Percentiles rank a stretch among this genome's conserved stretches.
Evolutionary conservation across 2,329 filamentous ascomycete genomes (phyloP).

Genomic region (Exophiala sp.): DNA sequence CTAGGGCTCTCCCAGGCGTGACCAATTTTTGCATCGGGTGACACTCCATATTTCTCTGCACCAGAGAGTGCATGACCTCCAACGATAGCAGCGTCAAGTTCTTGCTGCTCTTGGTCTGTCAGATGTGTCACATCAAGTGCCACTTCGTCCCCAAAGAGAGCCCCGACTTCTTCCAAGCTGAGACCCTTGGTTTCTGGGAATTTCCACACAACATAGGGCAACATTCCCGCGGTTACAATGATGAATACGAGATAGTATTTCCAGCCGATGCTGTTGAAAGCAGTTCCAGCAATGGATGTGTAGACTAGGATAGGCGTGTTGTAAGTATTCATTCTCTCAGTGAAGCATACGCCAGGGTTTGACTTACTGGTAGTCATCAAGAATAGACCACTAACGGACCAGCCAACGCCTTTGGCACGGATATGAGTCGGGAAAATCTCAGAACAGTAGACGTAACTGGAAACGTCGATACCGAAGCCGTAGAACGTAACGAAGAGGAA

Average conservation of each 20-base stretch:
- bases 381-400: constrained; percentile 28
- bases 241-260: constrained; percentile 38
- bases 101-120: not conserved
- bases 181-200: constrained; percentile 35
- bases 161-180: constrained; percentile 37
- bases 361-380: constrained; percentile 8
- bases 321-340: not conserved
- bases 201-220: constrained; percentile 31
- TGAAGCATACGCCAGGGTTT: not conserved
- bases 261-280: constrained; percentile 32
- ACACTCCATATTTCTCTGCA: too few species aligned
- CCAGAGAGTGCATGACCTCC: too few species aligned
- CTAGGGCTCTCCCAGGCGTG: too few species aligned
- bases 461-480: constrained; percentile 15
- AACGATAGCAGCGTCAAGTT: too few species aligned
- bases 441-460: constrained; percentile 27
- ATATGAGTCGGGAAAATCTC: constrained; percentile 20
- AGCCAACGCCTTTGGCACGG: constrained; percentile 12
- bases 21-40: too few species aligned
- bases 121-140: constrained; percentile 1
- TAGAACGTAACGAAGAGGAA: constrained; percentile 39
- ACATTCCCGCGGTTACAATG: constrained; percentile 29
- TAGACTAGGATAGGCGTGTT: not conserved
- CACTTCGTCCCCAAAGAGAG: constrained; percentile 27
- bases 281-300: constrained; percentile 20